These are phyloP conservation scores for Daldinia decipiens DNA, from an alignment of 495 filamentous ascomycete genomes.

Conservation along the genomic window DNA sequence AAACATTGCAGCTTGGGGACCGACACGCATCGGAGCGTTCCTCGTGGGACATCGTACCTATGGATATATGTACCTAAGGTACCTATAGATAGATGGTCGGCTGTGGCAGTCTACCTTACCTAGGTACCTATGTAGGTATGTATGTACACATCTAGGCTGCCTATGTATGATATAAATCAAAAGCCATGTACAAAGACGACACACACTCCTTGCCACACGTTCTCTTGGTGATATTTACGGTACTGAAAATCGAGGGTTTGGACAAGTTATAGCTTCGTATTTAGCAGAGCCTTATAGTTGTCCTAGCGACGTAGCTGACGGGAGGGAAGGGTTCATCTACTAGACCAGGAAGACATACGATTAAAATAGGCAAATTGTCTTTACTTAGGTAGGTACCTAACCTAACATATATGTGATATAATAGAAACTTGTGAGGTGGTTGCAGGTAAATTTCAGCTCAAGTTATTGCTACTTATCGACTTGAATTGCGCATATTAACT, in stretches of 20 bases:
- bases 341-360: no score
- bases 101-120: not conserved
- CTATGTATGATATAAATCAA: conserved; percentile 20
- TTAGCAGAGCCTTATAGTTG: no score
- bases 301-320: no score
- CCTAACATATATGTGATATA: no score
- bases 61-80: not conserved
- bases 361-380: no score
- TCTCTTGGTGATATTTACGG: not conserved
- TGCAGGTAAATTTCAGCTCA: no score
- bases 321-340: no score
- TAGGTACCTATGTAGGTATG: no score
- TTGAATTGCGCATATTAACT: not conserved
- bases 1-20: not conserved
- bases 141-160: not conserved
- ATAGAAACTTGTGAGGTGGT: no score
- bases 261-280: no score
- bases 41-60: not conserved
- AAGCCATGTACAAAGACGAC: conserved; percentile 14
- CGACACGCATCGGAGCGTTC: not conserved
- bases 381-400: no score
- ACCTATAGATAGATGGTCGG: not conserved
- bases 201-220: not conserved
- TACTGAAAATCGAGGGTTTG: not conserved
- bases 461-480: no score